Percentiles rank a stretch among this genome's conserved stretches.
phyloP scores from a whole-genome alignment of 805 yeast genomes.

The Soucietia sequanensis region DNA sequence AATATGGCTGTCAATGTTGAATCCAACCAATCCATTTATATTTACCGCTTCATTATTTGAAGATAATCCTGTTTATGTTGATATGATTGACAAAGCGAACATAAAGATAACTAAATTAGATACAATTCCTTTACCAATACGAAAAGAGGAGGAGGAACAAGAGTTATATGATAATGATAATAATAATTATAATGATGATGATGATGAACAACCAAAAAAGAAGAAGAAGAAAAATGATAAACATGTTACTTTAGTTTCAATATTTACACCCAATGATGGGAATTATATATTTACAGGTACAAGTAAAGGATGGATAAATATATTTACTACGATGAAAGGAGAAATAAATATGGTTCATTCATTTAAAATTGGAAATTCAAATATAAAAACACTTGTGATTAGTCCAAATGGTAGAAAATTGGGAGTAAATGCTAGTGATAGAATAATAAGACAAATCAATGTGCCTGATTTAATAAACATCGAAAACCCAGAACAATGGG shows the following conservation, averaged over 20 bases:
- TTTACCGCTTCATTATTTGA: constrained; percentile 69
- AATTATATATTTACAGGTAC: constrained; percentile 70
- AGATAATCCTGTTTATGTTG: constrained; percentile 55
- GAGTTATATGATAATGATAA: constrained; percentile 7
- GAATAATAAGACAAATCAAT: constrained; percentile 64
- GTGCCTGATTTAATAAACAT: constrained; percentile 43
- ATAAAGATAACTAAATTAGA: constrained; percentile 16
- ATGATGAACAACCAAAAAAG: constrained; percentile 12
- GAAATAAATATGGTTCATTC: constrained; percentile 41
- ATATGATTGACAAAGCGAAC: constrained; percentile 22
- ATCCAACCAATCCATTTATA: constrained; percentile 44
- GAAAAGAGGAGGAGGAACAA: constrained; percentile 7
- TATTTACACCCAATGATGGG: constrained; percentile 51
- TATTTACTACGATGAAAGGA: constrained; percentile 35
- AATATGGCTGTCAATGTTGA: constrained; percentile 65
- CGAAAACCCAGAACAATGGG: constrained; percentile 37
- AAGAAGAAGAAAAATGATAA: constrained; percentile 19
- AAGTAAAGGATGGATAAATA: constrained; percentile 71
- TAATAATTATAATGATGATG: no score
- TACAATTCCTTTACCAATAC: constrained; percentile 16
- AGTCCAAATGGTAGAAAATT: constrained; percentile 60
- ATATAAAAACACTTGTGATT: constrained; percentile 65
- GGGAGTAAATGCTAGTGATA: constrained; percentile 75
- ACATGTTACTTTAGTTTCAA: constrained; percentile 49
- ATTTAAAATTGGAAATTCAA: constrained; percentile 62